Percentiles rank a stretch among this genome's conserved stretches.
phyloP scores from a whole-genome alignment of 495 filamentous ascomycete genomes.

The Podospora didyma region DNA sequence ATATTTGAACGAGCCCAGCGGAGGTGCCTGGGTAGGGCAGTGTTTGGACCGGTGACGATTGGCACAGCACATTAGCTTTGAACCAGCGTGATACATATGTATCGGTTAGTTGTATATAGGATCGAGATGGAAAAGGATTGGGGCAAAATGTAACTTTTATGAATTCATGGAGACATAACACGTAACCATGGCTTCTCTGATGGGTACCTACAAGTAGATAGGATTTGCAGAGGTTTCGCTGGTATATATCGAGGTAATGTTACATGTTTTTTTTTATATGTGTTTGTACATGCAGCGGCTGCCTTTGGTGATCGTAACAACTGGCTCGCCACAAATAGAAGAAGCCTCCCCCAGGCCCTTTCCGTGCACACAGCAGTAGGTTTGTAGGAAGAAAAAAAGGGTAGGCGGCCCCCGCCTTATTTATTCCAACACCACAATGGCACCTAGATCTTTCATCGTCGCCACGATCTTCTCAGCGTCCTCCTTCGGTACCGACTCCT shows the following conservation, averaged over 20 bases:
- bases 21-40: neutral
- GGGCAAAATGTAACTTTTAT: no score
- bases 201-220: no score
- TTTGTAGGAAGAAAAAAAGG: no score
- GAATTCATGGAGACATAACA: no score
- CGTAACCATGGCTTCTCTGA: no score
- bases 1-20: no score
- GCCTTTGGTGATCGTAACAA: slow-evolving; percentile 19
- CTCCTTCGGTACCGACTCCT: slow-evolving; percentile 96
- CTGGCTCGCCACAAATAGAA: neutral
- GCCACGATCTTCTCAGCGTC: slow-evolving; percentile 98
- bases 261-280: slow-evolving; percentile 23
- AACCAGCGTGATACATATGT: no score
- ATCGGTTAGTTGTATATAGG: no score
- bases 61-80: no score
- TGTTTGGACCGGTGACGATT: neutral
- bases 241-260: slow-evolving; percentile 25
- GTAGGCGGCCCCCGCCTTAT: neutral
- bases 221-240: neutral
- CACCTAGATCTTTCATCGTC: slow-evolving; percentile 87
- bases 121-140: no score
- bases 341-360: neutral
- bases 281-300: slow-evolving; percentile 29
- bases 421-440: slow-evolving; percentile 87
- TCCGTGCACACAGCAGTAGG: no score